Percentiles rank a stretch among this genome's conserved stretches.
These are phyloP conservation scores for Ophiostoma novo-ulmi DNA, from an alignment of 2,329 filamentous ascomycete genomes.

Conservation along the genomic window DNA sequence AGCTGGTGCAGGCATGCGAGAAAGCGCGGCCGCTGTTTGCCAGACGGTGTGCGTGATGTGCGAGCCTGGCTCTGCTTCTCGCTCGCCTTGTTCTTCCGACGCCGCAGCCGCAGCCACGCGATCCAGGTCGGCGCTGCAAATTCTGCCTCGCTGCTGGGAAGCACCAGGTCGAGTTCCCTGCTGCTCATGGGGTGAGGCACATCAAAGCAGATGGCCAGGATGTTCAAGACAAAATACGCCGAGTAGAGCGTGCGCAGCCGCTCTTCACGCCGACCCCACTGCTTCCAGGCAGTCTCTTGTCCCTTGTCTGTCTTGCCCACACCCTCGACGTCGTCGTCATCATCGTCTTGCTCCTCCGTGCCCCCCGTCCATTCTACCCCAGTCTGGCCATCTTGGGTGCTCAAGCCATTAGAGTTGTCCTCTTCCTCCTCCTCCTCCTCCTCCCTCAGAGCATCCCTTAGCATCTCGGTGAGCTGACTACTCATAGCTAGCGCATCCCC, in stretches of 20 bases:
- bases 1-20: slow-evolving; percentile 3
- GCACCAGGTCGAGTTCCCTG: not conserved
- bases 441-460: not conserved
- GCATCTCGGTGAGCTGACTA: slow-evolving; percentile 9
- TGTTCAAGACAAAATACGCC: slow-evolving; percentile 15
- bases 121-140: not conserved
- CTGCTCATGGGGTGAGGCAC: slow-evolving; percentile 7
- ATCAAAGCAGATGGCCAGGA: slow-evolving; percentile 17
- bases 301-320: not conserved
- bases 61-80: not conserved
- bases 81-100: not conserved
- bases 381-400: too few relatives aligned
- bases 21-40: not conserved
- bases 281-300: not conserved
- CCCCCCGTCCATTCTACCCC: too few relatives aligned
- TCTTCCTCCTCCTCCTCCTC: not conserved
- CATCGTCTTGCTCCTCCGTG: not conserved
- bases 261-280: slow-evolving; percentile 8
- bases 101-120: slow-evolving; percentile 11
- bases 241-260: slow-evolving; percentile 16
- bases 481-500: slow-evolving; percentile 17
- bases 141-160: slow-evolving; percentile 15
- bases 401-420: not conserved
- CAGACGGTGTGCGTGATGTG: not conserved
- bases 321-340: not conserved